phyloP scores from a whole-genome alignment of 176 grass and related monocot species.

The Secale cereale region DNA sequence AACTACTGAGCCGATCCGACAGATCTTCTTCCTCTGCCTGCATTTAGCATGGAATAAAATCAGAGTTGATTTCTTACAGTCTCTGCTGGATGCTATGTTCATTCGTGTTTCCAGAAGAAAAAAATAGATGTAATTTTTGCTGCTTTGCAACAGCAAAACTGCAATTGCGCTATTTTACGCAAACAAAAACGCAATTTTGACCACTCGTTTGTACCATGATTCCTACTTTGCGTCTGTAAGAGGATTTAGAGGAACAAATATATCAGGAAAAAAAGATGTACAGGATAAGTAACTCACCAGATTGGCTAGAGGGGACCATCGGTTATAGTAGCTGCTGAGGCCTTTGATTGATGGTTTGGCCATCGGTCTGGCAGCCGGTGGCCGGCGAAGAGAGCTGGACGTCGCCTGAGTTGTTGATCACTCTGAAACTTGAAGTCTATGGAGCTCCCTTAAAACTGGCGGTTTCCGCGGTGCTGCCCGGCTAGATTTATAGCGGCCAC shows the following conservation, averaged over 20 bases:
- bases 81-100: neutral
- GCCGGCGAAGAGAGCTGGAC: too few species aligned
- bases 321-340: neutral
- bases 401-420: too few species aligned
- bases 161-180: neutral
- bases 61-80: neutral
- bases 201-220: neutral
- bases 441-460: too few species aligned
- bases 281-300: neutral
- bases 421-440: too few species aligned
- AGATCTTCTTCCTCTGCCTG: neutral
- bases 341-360: neutral
- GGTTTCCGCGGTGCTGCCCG: too few species aligned
- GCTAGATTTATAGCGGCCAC: too few species aligned
- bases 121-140: too few species aligned
- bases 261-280: neutral
- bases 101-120: too few species aligned
- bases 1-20: neutral
- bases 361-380: too few species aligned
- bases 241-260: neutral
- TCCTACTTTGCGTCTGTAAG: neutral
- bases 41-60: neutral
- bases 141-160: neutral
- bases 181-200: neutral
- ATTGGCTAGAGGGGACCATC: neutral